phyloP scores from a whole-genome alignment of 192 early-diverging fungal species.

The Geranomyces variabilis region DNA sequence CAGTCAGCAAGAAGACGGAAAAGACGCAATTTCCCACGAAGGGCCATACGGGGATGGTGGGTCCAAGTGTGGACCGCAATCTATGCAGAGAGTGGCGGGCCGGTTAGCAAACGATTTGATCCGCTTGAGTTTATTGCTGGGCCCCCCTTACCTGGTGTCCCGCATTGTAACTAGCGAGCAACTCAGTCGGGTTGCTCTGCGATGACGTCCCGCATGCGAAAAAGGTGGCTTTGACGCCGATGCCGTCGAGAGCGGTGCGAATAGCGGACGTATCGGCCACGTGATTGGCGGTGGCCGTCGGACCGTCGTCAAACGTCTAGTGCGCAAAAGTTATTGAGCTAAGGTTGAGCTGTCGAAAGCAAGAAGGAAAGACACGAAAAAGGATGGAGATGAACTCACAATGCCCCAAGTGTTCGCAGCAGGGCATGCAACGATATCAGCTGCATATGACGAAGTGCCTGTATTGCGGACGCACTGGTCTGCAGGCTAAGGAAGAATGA shows the following conservation, averaged over 20 bases:
- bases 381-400: too few relatives aligned
- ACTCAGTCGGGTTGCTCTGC: conserved; percentile 23
- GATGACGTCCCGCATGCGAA: conserved; percentile 37
- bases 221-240: conserved; percentile 37
- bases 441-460: neutral
- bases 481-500: neutral
- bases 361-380: too few relatives aligned
- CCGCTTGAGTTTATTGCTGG: neutral
- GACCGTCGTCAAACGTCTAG: conserved; percentile 34
- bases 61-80: conserved; percentile 59
- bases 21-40: too few relatives aligned
- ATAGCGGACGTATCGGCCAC: conserved; percentile 23
- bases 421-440: conserved; percentile 33
- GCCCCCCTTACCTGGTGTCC: conserved; percentile 35
- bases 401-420: conserved; percentile 23
- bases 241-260: conserved; percentile 5
- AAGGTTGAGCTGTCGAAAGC: too few relatives aligned
- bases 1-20: too few relatives aligned
- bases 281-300: conserved; percentile 8
- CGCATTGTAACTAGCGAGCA: conserved; percentile 33
- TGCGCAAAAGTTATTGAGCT: too few relatives aligned
- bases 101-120: too few relatives aligned
- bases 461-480: conserved; percentile 26
- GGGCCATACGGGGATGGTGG: conserved; percentile 59
- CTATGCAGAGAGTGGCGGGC: neutral